Evolutionary conservation across 371 early-diverging fungal species (phyloP), one percentile per base, ranked within the genome.

Genomic region (Saksenaea vasiformis): DNA sequence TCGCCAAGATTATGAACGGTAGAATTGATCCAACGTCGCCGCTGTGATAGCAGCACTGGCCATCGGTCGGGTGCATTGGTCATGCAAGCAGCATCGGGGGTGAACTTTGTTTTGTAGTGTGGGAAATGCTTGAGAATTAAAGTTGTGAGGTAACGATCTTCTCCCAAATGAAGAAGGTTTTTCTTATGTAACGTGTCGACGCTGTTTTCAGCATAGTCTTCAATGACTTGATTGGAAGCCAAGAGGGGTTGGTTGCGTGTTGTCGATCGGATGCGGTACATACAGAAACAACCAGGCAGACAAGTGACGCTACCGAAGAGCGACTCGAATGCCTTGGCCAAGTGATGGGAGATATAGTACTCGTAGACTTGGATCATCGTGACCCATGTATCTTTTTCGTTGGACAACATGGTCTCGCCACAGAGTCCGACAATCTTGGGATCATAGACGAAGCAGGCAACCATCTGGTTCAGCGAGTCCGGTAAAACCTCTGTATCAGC

Each of bases 331-430:
- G 99, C 95, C 83, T 98, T 98, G 39, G 95, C 86, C 63, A 98
- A 73, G 64, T 98, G 96, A 84, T 99, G 99, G 17, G 98, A 96
- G 62, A 98, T 99, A 77, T 95, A 99, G 87, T 99, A 97, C 74
- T 96, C 96, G 76, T 95, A 97, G 15, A 99, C 98, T 74, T 99
- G 99, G 72, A 98, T 95, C 95, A 97, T 97, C 0, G 99, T 97
- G 26, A 94, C 93, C 93, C 93, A 94, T 4, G 93, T 89, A 58
- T 87, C 85, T 64, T 91, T 88, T 69, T 95, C 92, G 74, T 97
- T 96, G 13, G 91, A 88, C 55, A 96, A 79, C 65, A 82, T 79
- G 3, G 97, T 96, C 78, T 97, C 97, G 51, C 98, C 98, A 72
- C 96, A 97, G 15, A 95, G 78, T 39, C 97, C 98, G 67, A 95